Evolutionary conservation across 2,329 filamentous ascomycete species (phyloP).

Genomic region (Ophiobolus disseminans): DNA sequence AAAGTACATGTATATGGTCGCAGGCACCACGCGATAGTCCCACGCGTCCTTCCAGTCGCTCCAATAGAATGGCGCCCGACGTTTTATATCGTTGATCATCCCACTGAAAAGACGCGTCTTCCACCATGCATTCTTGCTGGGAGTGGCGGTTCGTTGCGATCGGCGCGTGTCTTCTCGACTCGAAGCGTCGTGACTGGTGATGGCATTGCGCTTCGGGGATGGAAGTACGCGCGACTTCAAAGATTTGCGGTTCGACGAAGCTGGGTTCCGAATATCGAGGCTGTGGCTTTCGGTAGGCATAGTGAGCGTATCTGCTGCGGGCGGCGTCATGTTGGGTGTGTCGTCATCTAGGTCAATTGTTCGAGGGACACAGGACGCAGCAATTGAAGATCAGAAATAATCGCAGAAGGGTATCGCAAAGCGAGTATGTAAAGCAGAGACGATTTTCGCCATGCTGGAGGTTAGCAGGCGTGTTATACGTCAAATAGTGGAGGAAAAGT

Average conservation of each 20-base stretch:
- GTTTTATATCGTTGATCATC: slow-evolving; percentile 78
- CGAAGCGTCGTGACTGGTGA: slow-evolving; percentile 7
- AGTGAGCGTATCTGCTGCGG: slow-evolving; percentile 25
- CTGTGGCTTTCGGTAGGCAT: slow-evolving; percentile 26
- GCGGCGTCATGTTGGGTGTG: slow-evolving; percentile 22
- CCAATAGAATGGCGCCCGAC: slow-evolving; percentile 76
- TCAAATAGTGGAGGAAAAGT: slow-evolving; percentile 11
- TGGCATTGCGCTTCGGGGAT: slow-evolving; percentile 6
- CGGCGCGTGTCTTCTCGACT: slow-evolving; percentile 24
- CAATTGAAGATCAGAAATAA: no score
- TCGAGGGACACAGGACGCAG: background rate
- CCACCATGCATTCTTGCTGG: slow-evolving; percentile 66
- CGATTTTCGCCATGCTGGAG: no score
- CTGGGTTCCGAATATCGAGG: slow-evolving; percentile 22
- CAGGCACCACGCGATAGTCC: slow-evolving; percentile 88
- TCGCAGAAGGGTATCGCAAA: no score
- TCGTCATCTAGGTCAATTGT: slow-evolving; percentile 12
- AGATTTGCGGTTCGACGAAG: slow-evolving; percentile 28
- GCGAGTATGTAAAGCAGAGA: no score
- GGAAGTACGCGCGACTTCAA: slow-evolving; percentile 24
- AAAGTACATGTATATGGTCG: slow-evolving; percentile 93
- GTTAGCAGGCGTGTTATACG: no score
- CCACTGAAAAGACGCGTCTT: slow-evolving; percentile 76
- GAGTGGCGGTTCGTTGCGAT: slow-evolving; percentile 17
- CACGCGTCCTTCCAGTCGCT: slow-evolving; percentile 88